A percentile compares a stretch with the other conserved stretches of the same genome.
Conservation (phyloP, 768 basidiomycete genomes). For the Mycena venus region DNA sequence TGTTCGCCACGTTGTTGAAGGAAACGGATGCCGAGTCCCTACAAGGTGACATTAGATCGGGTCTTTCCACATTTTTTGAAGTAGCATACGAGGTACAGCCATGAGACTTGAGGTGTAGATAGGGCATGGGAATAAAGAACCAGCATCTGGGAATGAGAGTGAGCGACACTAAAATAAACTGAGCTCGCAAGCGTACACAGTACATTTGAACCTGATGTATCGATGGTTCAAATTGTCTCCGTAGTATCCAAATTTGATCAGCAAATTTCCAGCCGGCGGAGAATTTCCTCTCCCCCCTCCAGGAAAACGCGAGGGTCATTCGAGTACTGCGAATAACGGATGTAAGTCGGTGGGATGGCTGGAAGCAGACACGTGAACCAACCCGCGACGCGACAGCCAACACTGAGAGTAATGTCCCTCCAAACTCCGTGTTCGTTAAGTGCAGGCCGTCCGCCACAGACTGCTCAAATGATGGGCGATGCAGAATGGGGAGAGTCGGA, state of each 20-base stretch:
- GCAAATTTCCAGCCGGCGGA: slow-evolving; percentile 67
- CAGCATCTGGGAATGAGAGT: slow-evolving; percentile 42
- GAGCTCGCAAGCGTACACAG: slow-evolving; percentile 45
- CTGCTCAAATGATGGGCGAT: slow-evolving; percentile 32
- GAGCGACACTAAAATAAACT: not conserved
- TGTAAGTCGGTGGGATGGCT: slow-evolving; percentile 8
- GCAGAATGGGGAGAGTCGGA: slow-evolving; percentile 57
- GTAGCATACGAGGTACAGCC: slow-evolving; percentile 41
- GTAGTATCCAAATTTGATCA: slow-evolving; percentile 58
- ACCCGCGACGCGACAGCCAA: slow-evolving; percentile 67
- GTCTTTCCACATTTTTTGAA: not conserved
- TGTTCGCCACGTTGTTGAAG: slow-evolving; percentile 70
- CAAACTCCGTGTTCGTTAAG: slow-evolving; percentile 57
- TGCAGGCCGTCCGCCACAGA: slow-evolving; percentile 43
- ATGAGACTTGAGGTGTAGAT: slow-evolving; percentile 56
- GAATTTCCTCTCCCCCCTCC: slow-evolving; percentile 37
- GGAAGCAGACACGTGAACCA: slow-evolving; percentile 35
- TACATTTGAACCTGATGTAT: slow-evolving; percentile 60
- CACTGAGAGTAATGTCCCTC: slow-evolving; percentile 56
- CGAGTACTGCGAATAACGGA: slow-evolving; percentile 48
- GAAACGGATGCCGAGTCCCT: slow-evolving; percentile 61
- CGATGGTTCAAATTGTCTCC: slow-evolving; percentile 56
- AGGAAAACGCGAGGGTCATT: slow-evolving; percentile 61
- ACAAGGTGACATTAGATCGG: not conserved
- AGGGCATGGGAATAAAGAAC: slow-evolving; percentile 52